Percentiles rank a stretch among this genome's conserved stretches.
phyloP scores from a whole-genome alignment of 306 rosid species.

The Casuarina glauca region DNA sequence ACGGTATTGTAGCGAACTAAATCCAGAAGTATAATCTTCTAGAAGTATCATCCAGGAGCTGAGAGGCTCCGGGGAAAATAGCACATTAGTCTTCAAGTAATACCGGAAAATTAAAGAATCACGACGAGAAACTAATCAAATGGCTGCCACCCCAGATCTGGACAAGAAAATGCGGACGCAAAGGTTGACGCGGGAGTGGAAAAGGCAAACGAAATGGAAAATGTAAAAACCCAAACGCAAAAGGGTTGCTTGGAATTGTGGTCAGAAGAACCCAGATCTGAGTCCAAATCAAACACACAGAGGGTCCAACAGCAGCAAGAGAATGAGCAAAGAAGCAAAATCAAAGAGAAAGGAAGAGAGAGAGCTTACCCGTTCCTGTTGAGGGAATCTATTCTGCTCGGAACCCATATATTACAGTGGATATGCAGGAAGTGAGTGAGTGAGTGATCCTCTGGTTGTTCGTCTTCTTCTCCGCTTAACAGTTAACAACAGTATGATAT shows the following conservation, averaged over 20 bases:
- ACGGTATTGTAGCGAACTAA: neutral
- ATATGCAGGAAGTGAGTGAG: neutral
- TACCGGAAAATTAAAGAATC: neutral
- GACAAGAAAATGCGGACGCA: neutral
- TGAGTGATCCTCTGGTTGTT: neutral
- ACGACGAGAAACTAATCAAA: neutral
- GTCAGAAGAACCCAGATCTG: constrained; percentile 56
- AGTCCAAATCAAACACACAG: constrained; percentile 12
- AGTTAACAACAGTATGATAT: neutral
- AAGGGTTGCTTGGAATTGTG: constrained; percentile 25
- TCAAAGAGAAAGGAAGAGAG: constrained; percentile 3
- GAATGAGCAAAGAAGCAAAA: neutral
- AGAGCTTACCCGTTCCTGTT: constrained; percentile 70
- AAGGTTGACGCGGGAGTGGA: neutral
- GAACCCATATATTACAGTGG: constrained; percentile 58
- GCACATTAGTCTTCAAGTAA: neutral
- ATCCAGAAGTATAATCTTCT: neutral
- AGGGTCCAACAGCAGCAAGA: neutral
- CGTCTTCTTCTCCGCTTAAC: neutral
- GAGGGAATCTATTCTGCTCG: constrained; percentile 89
- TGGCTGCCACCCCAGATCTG: constrained; percentile 10
- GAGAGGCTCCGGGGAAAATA: neutral
- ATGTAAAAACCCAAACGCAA: constrained; percentile 23
- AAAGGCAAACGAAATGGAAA: constrained; percentile 4
- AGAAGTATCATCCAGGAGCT: neutral